These are phyloP conservation scores for Zelopaecilomyces penicillatus DNA, from an alignment of 2,329 filamentous ascomycete genomes.

Conservation along the genomic window DNA sequence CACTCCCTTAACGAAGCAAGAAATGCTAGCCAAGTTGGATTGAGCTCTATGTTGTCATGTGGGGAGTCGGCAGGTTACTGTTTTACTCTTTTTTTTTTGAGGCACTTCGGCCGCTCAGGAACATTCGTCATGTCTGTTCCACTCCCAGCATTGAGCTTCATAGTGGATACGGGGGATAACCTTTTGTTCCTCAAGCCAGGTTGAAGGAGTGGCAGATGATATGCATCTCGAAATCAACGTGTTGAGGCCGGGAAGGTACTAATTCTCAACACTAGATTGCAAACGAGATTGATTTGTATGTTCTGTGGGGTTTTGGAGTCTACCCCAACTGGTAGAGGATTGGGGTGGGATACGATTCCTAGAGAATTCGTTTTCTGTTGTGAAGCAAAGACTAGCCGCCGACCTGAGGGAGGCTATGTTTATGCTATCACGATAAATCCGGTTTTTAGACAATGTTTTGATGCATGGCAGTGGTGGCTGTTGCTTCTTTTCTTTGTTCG, in stretches of 20 bases:
- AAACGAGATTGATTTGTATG: slow-evolving; percentile 20
- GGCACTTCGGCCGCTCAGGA: slow-evolving; percentile 21
- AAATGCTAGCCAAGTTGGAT: slow-evolving; percentile 97
- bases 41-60: slow-evolving; percentile 42
- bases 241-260: slow-evolving; percentile 7
- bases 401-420: slow-evolving; percentile 21
- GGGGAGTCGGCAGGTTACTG: slow-evolving; percentile 24
- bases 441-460: slow-evolving; percentile 41
- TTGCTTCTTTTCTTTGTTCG: slow-evolving; percentile 28
- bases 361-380: slow-evolving; percentile 14
- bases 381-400: slow-evolving; percentile 17
- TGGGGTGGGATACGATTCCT: slow-evolving; percentile 20
- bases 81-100: slow-evolving; percentile 19
- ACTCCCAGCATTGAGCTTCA: slow-evolving; percentile 22
- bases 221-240: slow-evolving; percentile 19
- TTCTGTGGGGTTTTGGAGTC: slow-evolving; percentile 22
- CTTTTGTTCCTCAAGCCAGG: slow-evolving; percentile 20
- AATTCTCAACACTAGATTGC: slow-evolving; percentile 8
- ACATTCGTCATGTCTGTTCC: slow-evolving; percentile 18
- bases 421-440: slow-evolving; percentile 28
- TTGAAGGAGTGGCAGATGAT: slow-evolving; percentile 19
- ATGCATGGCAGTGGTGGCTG: slow-evolving; percentile 43
- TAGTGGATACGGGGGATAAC: slow-evolving; percentile 19
- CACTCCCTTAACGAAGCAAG: slow-evolving; percentile 80
- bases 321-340: slow-evolving; percentile 18